Percentiles rank a stretch among this genome's conserved stretches.
These are phyloP conservation scores for Naegleria lovaniensis DNA, from an alignment of 208 protist species.

Conservation along the genomic window DNA sequence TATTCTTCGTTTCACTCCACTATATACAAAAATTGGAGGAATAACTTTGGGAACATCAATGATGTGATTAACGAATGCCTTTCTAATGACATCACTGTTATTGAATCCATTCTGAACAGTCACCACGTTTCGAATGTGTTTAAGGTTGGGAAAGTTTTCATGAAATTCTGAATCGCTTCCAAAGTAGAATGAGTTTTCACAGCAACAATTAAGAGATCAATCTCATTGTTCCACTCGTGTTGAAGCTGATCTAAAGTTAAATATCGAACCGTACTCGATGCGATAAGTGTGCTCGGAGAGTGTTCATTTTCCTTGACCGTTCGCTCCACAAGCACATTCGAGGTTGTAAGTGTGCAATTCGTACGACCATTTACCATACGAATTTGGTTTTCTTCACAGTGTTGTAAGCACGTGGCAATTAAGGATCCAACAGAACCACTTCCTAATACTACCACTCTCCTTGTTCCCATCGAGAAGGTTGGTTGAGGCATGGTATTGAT, in stretches of 20 bases:
- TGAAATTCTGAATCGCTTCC: constrained; percentile 30
- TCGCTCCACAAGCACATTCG: too few species aligned
- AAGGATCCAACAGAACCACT: not conserved
- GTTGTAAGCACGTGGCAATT: not conserved
- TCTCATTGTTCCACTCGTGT: constrained; percentile 29
- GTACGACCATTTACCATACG: not conserved
- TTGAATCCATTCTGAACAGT: constrained; percentile 58
- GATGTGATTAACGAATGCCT: not conserved
- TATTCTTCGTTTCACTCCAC: not conserved
- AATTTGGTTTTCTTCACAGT: not conserved
- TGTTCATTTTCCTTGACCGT: too few species aligned
- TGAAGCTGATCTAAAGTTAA: constrained; percentile 37
- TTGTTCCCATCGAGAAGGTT: constrained; percentile 17
- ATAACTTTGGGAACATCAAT: not conserved
- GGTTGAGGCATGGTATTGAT: too few species aligned
- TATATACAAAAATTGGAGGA: not conserved
- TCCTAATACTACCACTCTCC: not conserved
- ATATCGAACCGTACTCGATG: constrained; percentile 25
- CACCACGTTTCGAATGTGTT: constrained; percentile 36
- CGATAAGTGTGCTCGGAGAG: too few species aligned
- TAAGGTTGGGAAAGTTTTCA: constrained; percentile 8
- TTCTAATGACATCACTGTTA: constrained; percentile 42
- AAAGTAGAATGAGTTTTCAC: constrained; percentile 40
- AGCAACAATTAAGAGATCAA: constrained; percentile 46
- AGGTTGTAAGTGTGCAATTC: too few species aligned